phyloP scores from a whole-genome alignment of 257 asterid species.

The Ballota nigra region DNA sequence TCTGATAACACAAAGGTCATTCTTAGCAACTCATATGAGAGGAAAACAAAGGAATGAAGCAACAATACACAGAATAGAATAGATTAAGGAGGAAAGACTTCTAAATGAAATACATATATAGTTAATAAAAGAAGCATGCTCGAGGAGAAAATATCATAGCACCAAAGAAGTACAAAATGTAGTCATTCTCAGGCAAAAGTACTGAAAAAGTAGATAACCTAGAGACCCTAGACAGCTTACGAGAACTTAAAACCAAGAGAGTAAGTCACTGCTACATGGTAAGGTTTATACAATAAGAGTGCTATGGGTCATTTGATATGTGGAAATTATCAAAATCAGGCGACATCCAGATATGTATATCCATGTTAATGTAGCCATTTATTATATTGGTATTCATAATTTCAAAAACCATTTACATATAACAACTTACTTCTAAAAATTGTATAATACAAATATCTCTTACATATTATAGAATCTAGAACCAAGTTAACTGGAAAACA shows the following conservation, averaged over 20 bases:
- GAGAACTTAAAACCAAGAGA: neutral
- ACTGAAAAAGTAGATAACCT: neutral
- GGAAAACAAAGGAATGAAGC: slow-evolving; percentile 4
- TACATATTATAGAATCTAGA: neutral
- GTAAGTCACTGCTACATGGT: neutral
- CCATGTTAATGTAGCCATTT: neutral
- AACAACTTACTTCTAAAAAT: slow-evolving; percentile 7
- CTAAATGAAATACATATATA: neutral
- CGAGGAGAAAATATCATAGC: neutral
- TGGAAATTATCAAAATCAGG: neutral
- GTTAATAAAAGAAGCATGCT: neutral
- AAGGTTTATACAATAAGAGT: neutral
- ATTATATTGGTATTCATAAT: neutral
- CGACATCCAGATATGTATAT: slow-evolving; percentile 15
- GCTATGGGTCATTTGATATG: neutral
- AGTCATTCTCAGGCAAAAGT: neutral
- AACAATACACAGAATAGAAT: slow-evolving; percentile 3
- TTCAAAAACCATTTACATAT: neutral
- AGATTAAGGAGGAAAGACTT: neutral
- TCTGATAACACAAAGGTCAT: slow-evolving; percentile 45
- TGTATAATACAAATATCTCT: neutral
- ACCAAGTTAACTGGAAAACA: neutral
- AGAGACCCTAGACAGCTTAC: neutral
- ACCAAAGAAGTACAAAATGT: neutral
- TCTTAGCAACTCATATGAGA: slow-evolving; percentile 10